These are phyloP conservation scores for Pythium pectinolyticum DNA, from an alignment of 352 stramenopile genomes.

Conservation along the genomic window DNA sequence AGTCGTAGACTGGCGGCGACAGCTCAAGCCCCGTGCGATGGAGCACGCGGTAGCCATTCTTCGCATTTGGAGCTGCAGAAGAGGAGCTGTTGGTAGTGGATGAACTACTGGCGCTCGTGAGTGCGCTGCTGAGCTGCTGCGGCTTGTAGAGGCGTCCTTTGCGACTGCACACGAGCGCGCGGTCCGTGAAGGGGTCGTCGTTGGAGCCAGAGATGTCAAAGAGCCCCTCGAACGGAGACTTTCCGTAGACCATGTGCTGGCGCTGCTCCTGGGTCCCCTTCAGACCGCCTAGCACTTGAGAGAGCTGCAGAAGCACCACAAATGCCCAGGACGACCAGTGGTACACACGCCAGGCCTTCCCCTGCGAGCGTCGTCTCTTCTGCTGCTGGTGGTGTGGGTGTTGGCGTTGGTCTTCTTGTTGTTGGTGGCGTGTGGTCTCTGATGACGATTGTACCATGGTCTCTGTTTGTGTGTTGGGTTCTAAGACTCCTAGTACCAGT, in stretches of 20 bases:
- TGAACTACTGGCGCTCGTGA: conserved; percentile 5
- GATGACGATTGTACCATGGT: too few species aligned
- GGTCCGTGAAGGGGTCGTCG: conserved; percentile 52
- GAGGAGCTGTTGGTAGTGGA: background rate
- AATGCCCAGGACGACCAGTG: conserved; percentile 2
- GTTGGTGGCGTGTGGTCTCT: too few species aligned
- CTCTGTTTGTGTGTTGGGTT: too few species aligned
- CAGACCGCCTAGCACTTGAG: background rate
- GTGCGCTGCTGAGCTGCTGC: conserved; percentile 36
- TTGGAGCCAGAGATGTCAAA: conserved; percentile 30
- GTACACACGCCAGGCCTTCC: background rate
- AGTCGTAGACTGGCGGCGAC: background rate
- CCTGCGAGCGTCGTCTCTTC: background rate
- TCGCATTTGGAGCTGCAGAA: too few species aligned
- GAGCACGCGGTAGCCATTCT: conserved; percentile 24
- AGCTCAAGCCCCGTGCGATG: background rate
- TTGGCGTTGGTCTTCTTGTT: too few species aligned
- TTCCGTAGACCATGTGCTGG: conserved; percentile 19
- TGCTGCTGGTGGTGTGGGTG: too few species aligned
- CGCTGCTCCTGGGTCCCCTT: conserved; percentile 29
- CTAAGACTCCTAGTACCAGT: too few species aligned
- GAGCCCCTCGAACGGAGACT: background rate
- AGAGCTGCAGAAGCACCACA: background rate
- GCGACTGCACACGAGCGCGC: conserved; percentile 43
- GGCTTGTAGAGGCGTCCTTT: conserved; percentile 40